Base-by-base conservation (phyloP, 306 rosid species). In the barrel medic (Medicago truncatula) region DNA sequence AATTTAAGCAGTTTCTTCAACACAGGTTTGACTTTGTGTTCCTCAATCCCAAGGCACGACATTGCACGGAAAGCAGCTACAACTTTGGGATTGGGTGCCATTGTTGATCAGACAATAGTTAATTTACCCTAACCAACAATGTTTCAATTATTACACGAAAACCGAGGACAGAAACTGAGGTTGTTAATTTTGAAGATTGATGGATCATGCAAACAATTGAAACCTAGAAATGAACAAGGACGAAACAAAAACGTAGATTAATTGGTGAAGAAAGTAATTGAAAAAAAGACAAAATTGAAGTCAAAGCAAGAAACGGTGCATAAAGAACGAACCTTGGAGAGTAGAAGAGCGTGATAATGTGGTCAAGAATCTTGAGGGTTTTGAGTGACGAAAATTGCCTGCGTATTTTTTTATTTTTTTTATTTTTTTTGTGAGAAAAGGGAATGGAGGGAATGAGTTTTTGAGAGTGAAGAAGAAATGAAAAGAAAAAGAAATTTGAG, bases 41-140 rank as follows among this genome's bases (percentile, higher is more conserved):
- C 89, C 39, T 50, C 68, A 61, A 95, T 84, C 40, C 99, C 99
- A 36, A 95, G 81, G 65, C 23, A 77, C 47, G 62, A 60, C 99
- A 95, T 95, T 67, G 99, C 99, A 4, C 82, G 77, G 77, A 76
- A 89, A 39, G 99, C 97, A 4, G 80, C 81, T 1, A 1, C 7
- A 41, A 92, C 87, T 74, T 58, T 86, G 18, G 91, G 97, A 81
- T 92, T 87, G 0, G 89, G 93, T 4, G 97, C 90, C 98, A 92
- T 95, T 68, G 74, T 49, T 61, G 62, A 80, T 76, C 80, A 21
- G 36, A 75, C 82, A 74, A 71, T 65, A 53, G 49, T 28, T 34
- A 34, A 0, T 6, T 34, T 49, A 38, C 64, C 8, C 13, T 23
- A 8, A 23, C 31, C 4, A 28, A 3, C 4, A 36, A 34, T 8